A percentile compares a stretch with the other conserved stretches of the same genome.
These are phyloP conservation scores for Globisporangium cederbergense DNA, from an alignment of 352 stramenopile species.

Conservation along the genomic window DNA sequence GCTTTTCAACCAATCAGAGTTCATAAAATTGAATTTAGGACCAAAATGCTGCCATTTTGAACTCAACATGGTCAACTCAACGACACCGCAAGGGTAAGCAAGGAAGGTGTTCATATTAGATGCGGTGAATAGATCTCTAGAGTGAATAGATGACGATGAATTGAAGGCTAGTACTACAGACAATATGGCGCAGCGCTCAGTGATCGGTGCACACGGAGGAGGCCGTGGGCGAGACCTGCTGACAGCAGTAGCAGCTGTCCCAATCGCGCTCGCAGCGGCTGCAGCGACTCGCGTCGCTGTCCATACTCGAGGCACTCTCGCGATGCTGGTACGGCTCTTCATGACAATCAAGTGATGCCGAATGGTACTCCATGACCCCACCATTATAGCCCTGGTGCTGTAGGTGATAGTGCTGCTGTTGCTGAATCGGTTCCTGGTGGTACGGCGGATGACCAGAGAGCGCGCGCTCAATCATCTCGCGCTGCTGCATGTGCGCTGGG, in stretches of 20 bases:
- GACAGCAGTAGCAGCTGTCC: slow-evolving; percentile 75
- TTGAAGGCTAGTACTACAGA: background rate
- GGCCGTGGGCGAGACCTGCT: slow-evolving; percentile 62
- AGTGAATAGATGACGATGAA: background rate
- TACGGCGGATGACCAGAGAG: slow-evolving; percentile 15
- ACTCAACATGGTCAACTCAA: too few species aligned
- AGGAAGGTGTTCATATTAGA: slow-evolving; percentile 14
- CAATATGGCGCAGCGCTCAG: slow-evolving; percentile 12
- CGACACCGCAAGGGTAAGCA: background rate
- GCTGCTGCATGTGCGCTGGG: slow-evolving; percentile 15
- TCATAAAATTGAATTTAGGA: too few species aligned
- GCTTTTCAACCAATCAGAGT: slow-evolving; percentile 12
- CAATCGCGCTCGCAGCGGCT: slow-evolving; percentile 65
- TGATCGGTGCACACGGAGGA: slow-evolving; percentile 63
- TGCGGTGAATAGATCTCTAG: slow-evolving; percentile 10
- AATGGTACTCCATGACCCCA: slow-evolving; percentile 1
- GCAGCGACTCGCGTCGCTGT: slow-evolving; percentile 61
- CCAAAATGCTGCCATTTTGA: background rate
- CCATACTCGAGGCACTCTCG: slow-evolving; percentile 41
- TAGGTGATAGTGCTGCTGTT: background rate
- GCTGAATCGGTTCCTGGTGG: slow-evolving; percentile 4
- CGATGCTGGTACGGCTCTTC: slow-evolving; percentile 20
- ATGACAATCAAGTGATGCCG: background rate
- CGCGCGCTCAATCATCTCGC: slow-evolving; percentile 16
- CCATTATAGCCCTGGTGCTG: slow-evolving; percentile 8